A percentile compares a stretch with the other conserved stretches of the same genome.
Conservation (phyloP, 2,329 filamentous ascomycete genomes). For the Ophiocordyceps robertsii region DNA sequence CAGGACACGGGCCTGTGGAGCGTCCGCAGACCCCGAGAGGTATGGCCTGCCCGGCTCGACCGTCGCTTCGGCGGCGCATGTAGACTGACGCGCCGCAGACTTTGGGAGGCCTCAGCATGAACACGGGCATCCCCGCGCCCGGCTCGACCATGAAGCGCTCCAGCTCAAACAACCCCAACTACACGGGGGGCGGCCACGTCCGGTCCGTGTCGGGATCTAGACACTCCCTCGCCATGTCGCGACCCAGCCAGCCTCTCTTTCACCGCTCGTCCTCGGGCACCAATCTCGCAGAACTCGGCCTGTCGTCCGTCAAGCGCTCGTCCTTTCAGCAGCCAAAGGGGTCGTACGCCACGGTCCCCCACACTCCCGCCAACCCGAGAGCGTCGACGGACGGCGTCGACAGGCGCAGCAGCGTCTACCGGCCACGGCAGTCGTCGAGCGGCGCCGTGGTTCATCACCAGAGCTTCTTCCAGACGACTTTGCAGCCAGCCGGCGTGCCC, state of each 20-base stretch:
- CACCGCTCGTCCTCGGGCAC: slow-evolving; percentile 71
- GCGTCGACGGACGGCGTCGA: slow-evolving; percentile 35
- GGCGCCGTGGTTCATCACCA: slow-evolving; percentile 59
- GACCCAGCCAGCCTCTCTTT: slow-evolving; percentile 79
- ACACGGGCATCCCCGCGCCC: slow-evolving; percentile 78
- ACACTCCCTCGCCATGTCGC: slow-evolving; percentile 71
- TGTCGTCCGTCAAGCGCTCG: slow-evolving; percentile 73
- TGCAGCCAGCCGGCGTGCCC: slow-evolving; percentile 67
- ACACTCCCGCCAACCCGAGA: slow-evolving; percentile 41
- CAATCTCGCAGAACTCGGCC: slow-evolving; percentile 65
- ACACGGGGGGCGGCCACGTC: slow-evolving; percentile 50
- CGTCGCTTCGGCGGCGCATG: slow-evolving; percentile 6
- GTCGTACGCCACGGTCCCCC: slow-evolving; percentile 6
- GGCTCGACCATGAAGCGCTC: slow-evolving; percentile 89
- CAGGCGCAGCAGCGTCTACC: slow-evolving; percentile 73
- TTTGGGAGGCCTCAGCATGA: slow-evolving; percentile 69
- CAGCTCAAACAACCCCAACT: slow-evolving; percentile 59
- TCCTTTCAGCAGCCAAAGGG: slow-evolving; percentile 67
- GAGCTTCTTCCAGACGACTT: slow-evolving; percentile 87
- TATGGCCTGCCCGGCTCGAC: slow-evolving; percentile 35
- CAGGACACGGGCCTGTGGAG: slow-evolving; percentile 83
- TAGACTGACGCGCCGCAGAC: slow-evolving; percentile 44
- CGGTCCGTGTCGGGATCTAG: slow-evolving; percentile 74
- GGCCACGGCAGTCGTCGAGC: slow-evolving; percentile 50
- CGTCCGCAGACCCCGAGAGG: slow-evolving; percentile 82